phyloP scores from a whole-genome alignment of 225 moss, liverwort and hornwort genomes.

The Marchantia polymorpha region DNA sequence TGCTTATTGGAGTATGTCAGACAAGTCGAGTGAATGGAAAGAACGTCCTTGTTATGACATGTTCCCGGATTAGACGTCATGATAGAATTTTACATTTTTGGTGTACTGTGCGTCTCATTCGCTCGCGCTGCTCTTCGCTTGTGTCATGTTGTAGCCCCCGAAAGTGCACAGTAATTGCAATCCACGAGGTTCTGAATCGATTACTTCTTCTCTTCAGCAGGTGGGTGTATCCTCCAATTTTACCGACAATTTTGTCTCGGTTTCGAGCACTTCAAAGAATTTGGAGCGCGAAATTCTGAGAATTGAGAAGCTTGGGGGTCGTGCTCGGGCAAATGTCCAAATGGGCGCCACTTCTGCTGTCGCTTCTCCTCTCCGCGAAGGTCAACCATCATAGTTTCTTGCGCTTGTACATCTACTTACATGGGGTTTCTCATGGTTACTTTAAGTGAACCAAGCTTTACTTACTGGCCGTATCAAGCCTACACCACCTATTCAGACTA shows the following conservation, averaged over 20 bases:
- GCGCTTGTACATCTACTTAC: not conserved
- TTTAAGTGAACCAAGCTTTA: not conserved
- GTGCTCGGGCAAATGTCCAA: conserved; percentile 20
- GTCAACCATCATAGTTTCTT: not conserved
- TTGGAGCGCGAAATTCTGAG: conserved; percentile 14
- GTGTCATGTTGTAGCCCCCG: not conserved
- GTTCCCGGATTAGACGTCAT: not conserved
- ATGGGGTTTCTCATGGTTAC: not conserved
- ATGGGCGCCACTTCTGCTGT: conserved; percentile 16
- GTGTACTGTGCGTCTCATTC: not conserved
- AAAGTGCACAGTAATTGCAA: not conserved
- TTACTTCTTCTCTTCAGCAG: conserved; percentile 4
- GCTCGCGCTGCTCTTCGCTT: not conserved
- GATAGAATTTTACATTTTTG: too few species aligned
- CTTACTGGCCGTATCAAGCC: not conserved
- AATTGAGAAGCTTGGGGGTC: conserved; percentile 17
- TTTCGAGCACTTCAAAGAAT: conserved; percentile 22
- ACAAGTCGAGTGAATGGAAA: too few species aligned
- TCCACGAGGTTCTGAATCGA: not conserved
- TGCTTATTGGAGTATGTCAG: not conserved
- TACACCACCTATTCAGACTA: not conserved
- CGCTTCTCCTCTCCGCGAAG: conserved; percentile 23
- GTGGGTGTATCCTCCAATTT: conserved; percentile 19
- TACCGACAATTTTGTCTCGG: conserved; percentile 21
- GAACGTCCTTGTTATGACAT: not conserved